A percentile compares a stretch with the other conserved stretches of the same genome.
phyloP scores from a whole-genome alignment of 208 protist species.

The Acanthamoeba culbertsoni region DNA sequence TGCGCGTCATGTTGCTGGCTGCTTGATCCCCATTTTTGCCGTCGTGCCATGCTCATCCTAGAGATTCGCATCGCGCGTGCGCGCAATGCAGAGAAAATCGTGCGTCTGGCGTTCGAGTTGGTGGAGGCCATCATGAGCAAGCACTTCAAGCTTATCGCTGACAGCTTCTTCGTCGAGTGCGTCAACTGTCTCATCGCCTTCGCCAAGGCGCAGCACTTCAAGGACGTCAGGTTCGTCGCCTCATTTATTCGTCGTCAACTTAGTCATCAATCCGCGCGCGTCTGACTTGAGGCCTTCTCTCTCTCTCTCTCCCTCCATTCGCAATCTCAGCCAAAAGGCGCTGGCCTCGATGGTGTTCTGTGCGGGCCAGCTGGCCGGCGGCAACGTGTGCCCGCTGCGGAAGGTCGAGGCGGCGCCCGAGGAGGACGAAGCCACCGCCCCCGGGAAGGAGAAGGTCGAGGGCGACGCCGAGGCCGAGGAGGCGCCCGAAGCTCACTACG shows the following conservation, averaged over 20 bases:
- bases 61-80: not conserved
- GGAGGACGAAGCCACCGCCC: not conserved
- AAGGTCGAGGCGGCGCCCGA: not conserved
- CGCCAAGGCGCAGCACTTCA: slow-evolving; percentile 62
- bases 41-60: not conserved
- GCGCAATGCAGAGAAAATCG: slow-evolving; percentile 19
- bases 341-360: slow-evolving; percentile 48
- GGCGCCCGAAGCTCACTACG: not conserved
- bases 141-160: slow-evolving; percentile 64
- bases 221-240: slow-evolving; percentile 41
- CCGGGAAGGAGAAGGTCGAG: not conserved
- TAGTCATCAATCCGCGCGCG: not conserved
- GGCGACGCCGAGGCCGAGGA: not conserved
- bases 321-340: slow-evolving; percentile 51
- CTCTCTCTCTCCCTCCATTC: not conserved
- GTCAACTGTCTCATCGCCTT: slow-evolving; percentile 80
- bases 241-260: not conserved
- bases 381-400: not conserved
- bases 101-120: slow-evolving; percentile 61
- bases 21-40: not conserved
- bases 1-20: not conserved
- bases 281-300: not conserved
- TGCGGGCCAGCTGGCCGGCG: not conserved
- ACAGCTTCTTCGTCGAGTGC: slow-evolving; percentile 74
- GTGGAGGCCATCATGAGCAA: slow-evolving; percentile 68